Conservation (phyloP, 2,329 filamentous ascomycete genomes). For the Pseudocercospora musae region DNA sequence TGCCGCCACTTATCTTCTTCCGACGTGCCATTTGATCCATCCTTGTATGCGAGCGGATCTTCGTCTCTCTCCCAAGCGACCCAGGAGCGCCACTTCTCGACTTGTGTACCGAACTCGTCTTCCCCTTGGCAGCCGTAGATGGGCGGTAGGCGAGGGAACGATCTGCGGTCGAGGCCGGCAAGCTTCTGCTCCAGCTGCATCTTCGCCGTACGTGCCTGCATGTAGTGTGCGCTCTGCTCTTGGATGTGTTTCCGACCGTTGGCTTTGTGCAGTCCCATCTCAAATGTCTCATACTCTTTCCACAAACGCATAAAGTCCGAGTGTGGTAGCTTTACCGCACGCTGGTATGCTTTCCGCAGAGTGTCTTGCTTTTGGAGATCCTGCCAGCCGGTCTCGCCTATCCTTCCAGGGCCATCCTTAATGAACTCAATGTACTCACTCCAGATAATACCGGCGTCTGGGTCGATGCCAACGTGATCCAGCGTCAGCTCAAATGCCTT, state of each 20-base stretch:
- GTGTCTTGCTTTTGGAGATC: slow-evolving; percentile 98
- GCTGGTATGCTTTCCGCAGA: slow-evolving; percentile 86
- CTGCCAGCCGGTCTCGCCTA: slow-evolving; percentile 85
- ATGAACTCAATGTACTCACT: slow-evolving; percentile 93
- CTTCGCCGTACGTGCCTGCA: slow-evolving; percentile 90
- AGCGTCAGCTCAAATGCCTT: slow-evolving; percentile 92
- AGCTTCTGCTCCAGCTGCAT: slow-evolving; percentile 89
- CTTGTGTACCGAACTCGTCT: slow-evolving; percentile 76
- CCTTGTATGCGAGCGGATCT: slow-evolving; percentile 80
- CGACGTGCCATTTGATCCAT: slow-evolving; percentile 39
- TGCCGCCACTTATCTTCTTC: slow-evolving; percentile 77
- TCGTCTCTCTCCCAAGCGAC: slow-evolving; percentile 85
- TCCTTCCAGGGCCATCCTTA: slow-evolving; percentile 73
- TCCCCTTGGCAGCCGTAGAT: slow-evolving; percentile 83
- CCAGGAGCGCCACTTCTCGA: slow-evolving; percentile 90
- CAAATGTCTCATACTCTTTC: slow-evolving; percentile 98
- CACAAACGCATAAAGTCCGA: slow-evolving; percentile 78
- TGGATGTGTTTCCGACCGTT: slow-evolving; percentile 93
- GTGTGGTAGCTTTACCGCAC: slow-evolving; percentile 82
- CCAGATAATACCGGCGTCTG: slow-evolving; percentile 87
- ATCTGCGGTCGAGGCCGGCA: slow-evolving; percentile 69
- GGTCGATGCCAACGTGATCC: slow-evolving; percentile 83
- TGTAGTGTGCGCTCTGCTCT: slow-evolving; percentile 87
- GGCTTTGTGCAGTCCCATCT: slow-evolving; percentile 88
- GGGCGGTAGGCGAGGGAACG: slow-evolving; percentile 77